Evolutionary conservation across 1,139 yeast species (phyloP).

Genomic region (Geotrichum bryndzae): DNA sequence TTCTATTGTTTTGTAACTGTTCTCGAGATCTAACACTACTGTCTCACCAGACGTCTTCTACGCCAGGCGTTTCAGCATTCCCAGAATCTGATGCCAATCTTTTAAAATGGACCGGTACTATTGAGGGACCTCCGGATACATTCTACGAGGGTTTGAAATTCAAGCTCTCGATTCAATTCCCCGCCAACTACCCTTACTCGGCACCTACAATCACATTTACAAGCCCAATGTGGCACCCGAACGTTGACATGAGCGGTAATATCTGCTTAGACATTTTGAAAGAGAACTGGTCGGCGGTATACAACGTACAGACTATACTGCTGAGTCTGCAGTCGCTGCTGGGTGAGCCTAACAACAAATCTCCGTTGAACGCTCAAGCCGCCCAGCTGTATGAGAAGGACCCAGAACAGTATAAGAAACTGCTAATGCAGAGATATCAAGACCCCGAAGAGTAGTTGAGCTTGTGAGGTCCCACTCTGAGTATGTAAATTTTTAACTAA

Average conservation of each 20-base stretch:
- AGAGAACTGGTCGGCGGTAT: conserved; percentile 68
- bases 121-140: conserved; percentile 58
- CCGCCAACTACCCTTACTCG: conserved; percentile 54
- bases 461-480: background rate
- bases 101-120: conserved; percentile 55
- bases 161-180: conserved; percentile 50
- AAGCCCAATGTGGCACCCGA: conserved; percentile 69
- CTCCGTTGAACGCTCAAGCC: conserved; percentile 49
- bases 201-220: conserved; percentile 58
- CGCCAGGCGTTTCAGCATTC: conserved; percentile 49
- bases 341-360: conserved; percentile 49
- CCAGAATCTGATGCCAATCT: conserved; percentile 50
- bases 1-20: background rate
- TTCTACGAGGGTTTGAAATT: conserved; percentile 53
- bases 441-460: conserved; percentile 34
- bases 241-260: conserved; percentile 60
- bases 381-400: conserved; percentile 45
- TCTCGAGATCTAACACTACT: background rate
- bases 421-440: conserved; percentile 43
- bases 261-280: conserved; percentile 49
- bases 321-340: conserved; percentile 54
- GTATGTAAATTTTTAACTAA: background rate
- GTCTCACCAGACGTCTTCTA: conserved; percentile 38
- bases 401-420: conserved; percentile 43
- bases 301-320: conserved; percentile 55